Conservation (phyloP, 306 rosid genomes). For the Vigna radiata region DNA sequence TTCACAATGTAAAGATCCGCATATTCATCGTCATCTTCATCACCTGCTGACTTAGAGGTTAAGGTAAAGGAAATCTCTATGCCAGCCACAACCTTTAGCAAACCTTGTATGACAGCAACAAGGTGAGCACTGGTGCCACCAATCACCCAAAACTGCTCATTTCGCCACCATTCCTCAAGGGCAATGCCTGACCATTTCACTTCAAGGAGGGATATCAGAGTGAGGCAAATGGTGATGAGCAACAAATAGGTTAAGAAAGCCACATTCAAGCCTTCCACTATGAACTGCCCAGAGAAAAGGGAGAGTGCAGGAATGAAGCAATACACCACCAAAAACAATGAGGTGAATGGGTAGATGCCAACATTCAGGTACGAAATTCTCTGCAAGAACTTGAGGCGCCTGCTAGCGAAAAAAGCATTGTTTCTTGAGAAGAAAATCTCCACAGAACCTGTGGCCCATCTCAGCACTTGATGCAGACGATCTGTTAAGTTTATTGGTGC, state of each 20-base stretch:
- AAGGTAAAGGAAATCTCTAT: constrained; percentile 26
- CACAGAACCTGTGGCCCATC: constrained; percentile 33
- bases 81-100: constrained; percentile 12
- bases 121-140: constrained; percentile 30
- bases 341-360: constrained; percentile 32
- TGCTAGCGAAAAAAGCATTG: constrained; percentile 1
- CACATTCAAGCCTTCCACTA: constrained; percentile 58
- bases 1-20: constrained; percentile 80
- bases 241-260: constrained; percentile 68
- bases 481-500: constrained; percentile 25
- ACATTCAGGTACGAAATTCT: constrained; percentile 21
- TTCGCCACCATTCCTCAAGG: constrained; percentile 43
- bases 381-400: constrained; percentile 22
- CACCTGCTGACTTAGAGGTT: constrained; percentile 19
- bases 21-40: constrained; percentile 44
- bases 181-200: constrained; percentile 87
- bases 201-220: constrained; percentile 75
- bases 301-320: constrained; percentile 71
- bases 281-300: constrained; percentile 70
- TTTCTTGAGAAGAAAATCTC: constrained; percentile 30
- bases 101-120: constrained; percentile 18
- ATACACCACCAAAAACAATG: not conserved
- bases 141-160: constrained; percentile 30
- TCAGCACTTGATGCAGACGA: constrained; percentile 16
- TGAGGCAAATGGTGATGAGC: constrained; percentile 59